Conservation (phyloP, 2,329 filamentous ascomycete species). For the Fusarium bactridioides region DNA sequence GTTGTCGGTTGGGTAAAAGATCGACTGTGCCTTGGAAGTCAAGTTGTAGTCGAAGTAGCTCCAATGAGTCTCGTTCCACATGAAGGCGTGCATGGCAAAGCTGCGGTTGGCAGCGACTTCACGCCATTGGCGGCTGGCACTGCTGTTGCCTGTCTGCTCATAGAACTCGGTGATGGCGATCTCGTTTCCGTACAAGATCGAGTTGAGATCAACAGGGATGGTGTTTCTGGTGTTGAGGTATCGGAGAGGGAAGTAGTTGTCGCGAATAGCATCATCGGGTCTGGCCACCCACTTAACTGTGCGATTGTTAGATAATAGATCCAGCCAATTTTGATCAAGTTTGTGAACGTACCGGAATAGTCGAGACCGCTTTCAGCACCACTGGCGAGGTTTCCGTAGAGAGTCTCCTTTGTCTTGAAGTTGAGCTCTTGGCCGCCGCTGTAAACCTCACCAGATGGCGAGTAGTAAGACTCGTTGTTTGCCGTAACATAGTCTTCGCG, state of each 20-base stretch:
- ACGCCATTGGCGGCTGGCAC: slow-evolving; percentile 58
- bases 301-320: not conserved
- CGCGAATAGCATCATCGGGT: slow-evolving; percentile 64
- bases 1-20: slow-evolving; percentile 60
- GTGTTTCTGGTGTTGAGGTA: slow-evolving; percentile 67
- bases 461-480: slow-evolving; percentile 71
- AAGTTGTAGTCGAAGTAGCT: slow-evolving; percentile 76
- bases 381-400: slow-evolving; percentile 70
- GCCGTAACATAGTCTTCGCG: slow-evolving; percentile 71
- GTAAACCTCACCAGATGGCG: slow-evolving; percentile 65
- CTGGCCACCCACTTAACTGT: slow-evolving; percentile 63
- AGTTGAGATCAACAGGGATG: slow-evolving; percentile 72
- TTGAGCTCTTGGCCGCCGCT: slow-evolving; percentile 59
- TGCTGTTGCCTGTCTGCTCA: slow-evolving; percentile 58
- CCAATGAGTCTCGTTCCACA: slow-evolving; percentile 70
- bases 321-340: not conserved
- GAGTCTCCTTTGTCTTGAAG: slow-evolving; percentile 56
- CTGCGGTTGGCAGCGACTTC: slow-evolving; percentile 60
- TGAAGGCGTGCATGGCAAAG: slow-evolving; percentile 67
- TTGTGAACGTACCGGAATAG: slow-evolving; percentile 52
- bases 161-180: slow-evolving; percentile 65
- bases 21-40: slow-evolving; percentile 63
- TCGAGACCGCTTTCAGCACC: slow-evolving; percentile 74
- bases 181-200: slow-evolving; percentile 73
- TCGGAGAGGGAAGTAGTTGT: slow-evolving; percentile 71